These are phyloP conservation scores for Niveomyces coronatus DNA, from an alignment of 2,329 filamentous ascomycete species.

Conservation along the genomic window DNA sequence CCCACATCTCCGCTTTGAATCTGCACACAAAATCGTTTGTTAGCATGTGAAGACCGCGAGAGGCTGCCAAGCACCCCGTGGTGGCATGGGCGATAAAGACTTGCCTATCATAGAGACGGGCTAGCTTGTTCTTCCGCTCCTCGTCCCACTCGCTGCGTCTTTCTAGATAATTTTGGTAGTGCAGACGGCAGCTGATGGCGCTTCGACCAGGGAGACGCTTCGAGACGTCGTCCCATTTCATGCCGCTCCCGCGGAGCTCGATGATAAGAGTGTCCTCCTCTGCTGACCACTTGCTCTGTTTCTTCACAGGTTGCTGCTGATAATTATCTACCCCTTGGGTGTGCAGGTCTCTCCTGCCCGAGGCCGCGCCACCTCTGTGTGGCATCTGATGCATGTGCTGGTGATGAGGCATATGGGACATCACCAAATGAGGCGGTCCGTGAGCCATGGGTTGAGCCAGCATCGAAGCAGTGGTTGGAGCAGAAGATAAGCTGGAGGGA, in stretches of 20 bases:
- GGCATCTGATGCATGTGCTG: slow-evolving; percentile 2
- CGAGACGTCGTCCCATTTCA: slow-evolving; percentile 99
- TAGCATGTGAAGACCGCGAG: neutral
- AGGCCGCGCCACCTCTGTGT: neutral
- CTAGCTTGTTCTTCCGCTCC: slow-evolving; percentile 94
- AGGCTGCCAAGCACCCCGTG: slow-evolving; percentile 13
- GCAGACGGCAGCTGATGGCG: slow-evolving; percentile 85
- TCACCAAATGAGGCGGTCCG: slow-evolving; percentile 7
- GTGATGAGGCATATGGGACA: slow-evolving; percentile 5
- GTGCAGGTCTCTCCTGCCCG: slow-evolving; percentile 8
- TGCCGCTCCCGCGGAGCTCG: slow-evolving; percentile 75
- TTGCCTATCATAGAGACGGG: slow-evolving; percentile 88
- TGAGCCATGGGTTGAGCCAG: slow-evolving; percentile 8
- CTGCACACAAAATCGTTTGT: slow-evolving; percentile 33
- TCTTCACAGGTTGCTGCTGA: slow-evolving; percentile 67
- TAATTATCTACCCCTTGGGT: slow-evolving; percentile 38
- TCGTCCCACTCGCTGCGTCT: slow-evolving; percentile 92
- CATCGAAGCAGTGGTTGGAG: slow-evolving; percentile 13
- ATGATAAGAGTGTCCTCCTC: slow-evolving; percentile 94
- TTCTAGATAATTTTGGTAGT: slow-evolving; percentile 97
- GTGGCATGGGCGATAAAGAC: slow-evolving; percentile 17
- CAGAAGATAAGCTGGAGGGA: slow-evolving; percentile 21
- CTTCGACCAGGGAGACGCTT: slow-evolving; percentile 83
- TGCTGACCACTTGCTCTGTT: slow-evolving; percentile 92
- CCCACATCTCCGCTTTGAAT: slow-evolving; percentile 98